These are phyloP conservation scores for Oehlia diaphana DNA, from an alignment of 192 early-diverging fungal genomes.

Conservation along the genomic window DNA sequence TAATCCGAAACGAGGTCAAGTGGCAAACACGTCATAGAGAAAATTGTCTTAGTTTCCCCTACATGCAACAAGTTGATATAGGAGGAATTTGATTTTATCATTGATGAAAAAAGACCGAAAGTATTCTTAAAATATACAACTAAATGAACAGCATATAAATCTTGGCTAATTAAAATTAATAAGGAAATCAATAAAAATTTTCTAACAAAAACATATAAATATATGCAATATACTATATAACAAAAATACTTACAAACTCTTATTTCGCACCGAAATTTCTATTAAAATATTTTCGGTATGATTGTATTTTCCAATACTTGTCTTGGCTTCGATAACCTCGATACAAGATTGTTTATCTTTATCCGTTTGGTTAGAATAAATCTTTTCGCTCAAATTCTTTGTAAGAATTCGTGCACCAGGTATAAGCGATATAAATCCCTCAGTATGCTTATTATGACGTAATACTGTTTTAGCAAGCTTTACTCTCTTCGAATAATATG, in stretches of 20 bases:
- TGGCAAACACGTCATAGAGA: neutral
- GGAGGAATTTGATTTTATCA: neutral
- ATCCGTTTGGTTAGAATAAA: neutral
- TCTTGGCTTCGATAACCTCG: neutral
- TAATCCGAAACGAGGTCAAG: neutral
- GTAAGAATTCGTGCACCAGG: neutral
- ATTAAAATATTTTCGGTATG: neutral
- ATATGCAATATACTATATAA: neutral
- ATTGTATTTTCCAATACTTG: neutral
- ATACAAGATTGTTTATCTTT: neutral
- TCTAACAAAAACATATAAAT: neutral
- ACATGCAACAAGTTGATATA: neutral
- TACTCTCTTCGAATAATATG: neutral
- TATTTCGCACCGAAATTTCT: neutral
- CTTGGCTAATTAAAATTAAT: neutral
- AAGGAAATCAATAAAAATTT: neutral
- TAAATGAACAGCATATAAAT: conserved; percentile 3
- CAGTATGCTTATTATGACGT: neutral
- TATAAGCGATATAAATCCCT: neutral
- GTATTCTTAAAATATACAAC: conserved; percentile 7
- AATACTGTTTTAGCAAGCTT: neutral
- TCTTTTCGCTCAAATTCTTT: neutral
- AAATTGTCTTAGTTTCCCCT: neutral
- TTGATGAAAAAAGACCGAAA: neutral
- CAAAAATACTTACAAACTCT: neutral